These are phyloP conservation scores for Metschnikowia lochheadii DNA, from an alignment of 805 yeast genomes.

Conservation along the genomic window DNA sequence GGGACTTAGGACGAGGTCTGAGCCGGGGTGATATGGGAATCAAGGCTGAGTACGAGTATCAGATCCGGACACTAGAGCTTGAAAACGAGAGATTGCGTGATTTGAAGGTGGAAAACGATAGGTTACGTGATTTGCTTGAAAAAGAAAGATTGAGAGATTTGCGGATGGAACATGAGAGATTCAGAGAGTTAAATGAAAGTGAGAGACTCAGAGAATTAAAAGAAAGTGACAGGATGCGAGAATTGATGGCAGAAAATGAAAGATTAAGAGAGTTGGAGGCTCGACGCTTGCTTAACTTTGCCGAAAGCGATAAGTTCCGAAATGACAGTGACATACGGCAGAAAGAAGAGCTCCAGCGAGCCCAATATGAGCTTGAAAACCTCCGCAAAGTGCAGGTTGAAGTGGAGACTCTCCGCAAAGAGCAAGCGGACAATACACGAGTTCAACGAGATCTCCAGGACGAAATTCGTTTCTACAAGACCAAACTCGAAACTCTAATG, in stretches of 20 bases:
- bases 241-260: constrained; percentile 36
- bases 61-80: constrained; percentile 22
- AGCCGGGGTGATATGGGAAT: constrained; percentile 4
- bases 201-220: constrained; percentile 36
- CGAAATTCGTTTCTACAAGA: constrained; percentile 32
- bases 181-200: constrained; percentile 24
- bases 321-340: not conserved
- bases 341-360: not conserved
- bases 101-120: constrained; percentile 33
- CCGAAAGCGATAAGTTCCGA: not conserved
- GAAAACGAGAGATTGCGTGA: constrained; percentile 25
- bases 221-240: constrained; percentile 35
- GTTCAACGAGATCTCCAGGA: constrained; percentile 32
- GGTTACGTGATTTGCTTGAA: not conserved
- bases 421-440: constrained; percentile 37
- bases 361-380: constrained; percentile 5
- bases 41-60: constrained; percentile 8
- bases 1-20: constrained; percentile 16
- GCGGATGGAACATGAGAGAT: constrained; percentile 19
- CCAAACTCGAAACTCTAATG: constrained; percentile 23
- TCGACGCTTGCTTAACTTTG: too few relatives aligned
- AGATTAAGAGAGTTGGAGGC: constrained; percentile 25
- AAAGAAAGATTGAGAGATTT: not conserved
- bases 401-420: constrained; percentile 35
- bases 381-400: constrained; percentile 24